Evolutionary conservation across 495 filamentous ascomycete species (phyloP), one percentile per base, ranked within the genome.

Genomic region (Podospora comata): DNA sequence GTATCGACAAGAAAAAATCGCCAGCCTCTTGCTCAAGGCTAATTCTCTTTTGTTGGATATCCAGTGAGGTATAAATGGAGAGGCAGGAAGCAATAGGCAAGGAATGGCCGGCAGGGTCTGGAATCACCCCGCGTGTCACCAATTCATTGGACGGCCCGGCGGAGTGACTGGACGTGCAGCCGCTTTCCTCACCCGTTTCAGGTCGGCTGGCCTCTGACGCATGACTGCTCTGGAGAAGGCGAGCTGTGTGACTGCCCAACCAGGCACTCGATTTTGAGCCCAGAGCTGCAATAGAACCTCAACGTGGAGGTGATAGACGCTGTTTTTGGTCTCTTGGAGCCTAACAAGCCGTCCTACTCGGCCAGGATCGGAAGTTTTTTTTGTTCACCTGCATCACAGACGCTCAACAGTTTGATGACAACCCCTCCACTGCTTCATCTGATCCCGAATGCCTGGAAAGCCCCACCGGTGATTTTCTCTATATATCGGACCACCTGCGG

Each of bases 241-340:
- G 62, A 66, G 60, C 72, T 75, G 76, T 75, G 72, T 77, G 67
- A 76, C 69, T 77, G 74, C 76, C 76, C 74, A 77, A 77, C 71
- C 19, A 64, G 53, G 23, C 34, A 59, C 32, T 23, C 44, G 28
- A 66, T 39, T 55, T 61, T 6, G 32, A 64, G 54, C 53, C 62
- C 60, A 65, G 44, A 56, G 30, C 16, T 27, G 61, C 48, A 53
- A n/a, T 55, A 19, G 63, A 63, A 34, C 18, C 28, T 63, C 28
- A 34, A 32, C 30, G 30, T 32, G 30, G 30, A 32, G 30, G 30
- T 32, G 30, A 32, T 32, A 3, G 30, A 32, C 30, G 30, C 30
- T 32, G 30, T 32, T 20, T 20, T 20, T 16, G 27, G 28, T 28
- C 18, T 20, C 11, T 72, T 72, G 69, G 30, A 71, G 72, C 69